phyloP scores from a whole-genome alignment of 257 asterid species.

The Solanum infundibuliforme region DNA sequence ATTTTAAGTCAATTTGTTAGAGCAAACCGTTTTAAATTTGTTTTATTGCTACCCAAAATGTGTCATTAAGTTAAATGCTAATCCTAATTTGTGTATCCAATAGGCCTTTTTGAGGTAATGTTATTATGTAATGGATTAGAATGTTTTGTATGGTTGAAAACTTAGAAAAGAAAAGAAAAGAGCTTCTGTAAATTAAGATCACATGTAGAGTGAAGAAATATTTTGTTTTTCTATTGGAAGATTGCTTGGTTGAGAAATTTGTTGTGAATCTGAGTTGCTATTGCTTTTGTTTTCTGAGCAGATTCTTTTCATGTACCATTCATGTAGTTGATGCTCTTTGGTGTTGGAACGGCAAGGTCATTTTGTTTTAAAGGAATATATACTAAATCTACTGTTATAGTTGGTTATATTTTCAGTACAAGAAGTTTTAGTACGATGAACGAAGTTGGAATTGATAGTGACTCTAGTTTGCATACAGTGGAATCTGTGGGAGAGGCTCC shows the following conservation, averaged over 20 bases:
- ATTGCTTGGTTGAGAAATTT: not conserved
- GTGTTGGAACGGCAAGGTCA: conserved; percentile 15
- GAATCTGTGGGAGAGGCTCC: conserved; percentile 19
- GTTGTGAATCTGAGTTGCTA: not conserved
- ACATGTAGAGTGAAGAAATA: not conserved
- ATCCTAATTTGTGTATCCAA: not conserved
- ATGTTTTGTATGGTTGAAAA: not conserved
- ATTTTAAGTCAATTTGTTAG: not conserved
- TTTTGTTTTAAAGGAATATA: conserved; percentile 5
- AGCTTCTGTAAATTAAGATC: not conserved
- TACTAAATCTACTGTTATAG: conserved; percentile 5
- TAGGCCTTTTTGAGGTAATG: not conserved
- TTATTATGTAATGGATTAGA: not conserved
- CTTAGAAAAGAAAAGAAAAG: not conserved
- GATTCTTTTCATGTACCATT: conserved; percentile 13
- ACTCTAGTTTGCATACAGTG: conserved; percentile 6
- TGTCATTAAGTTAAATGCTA: not conserved
- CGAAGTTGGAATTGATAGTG: conserved; percentile 17
- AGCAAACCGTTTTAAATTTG: not conserved
- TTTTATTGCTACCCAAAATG: not conserved
- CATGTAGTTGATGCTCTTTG: conserved; percentile 36
- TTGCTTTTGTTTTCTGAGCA: conserved; percentile 1
- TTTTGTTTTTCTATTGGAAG: not conserved
- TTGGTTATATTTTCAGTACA: not conserved
- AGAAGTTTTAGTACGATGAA: conserved; percentile 45